phyloP scores from a whole-genome alignment of 2,329 filamentous ascomycete genomes.

The Truncatella angustata region DNA sequence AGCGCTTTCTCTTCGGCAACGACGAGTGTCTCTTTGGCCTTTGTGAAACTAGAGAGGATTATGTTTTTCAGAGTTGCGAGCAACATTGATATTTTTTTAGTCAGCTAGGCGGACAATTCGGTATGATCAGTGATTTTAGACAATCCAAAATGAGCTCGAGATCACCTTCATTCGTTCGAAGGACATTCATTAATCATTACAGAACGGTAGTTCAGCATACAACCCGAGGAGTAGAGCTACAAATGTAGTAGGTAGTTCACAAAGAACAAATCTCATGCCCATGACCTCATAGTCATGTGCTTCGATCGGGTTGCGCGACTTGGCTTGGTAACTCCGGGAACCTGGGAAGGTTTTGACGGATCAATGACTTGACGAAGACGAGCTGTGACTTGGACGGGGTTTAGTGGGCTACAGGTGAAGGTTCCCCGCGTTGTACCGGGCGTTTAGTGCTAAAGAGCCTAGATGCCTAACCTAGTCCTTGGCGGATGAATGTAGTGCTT shows the following conservation, averaged over 20 bases:
- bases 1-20: slow-evolving; percentile 9
- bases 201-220: no score
- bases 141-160: background rate
- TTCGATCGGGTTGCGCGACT: no score
- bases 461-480: no score
- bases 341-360: background rate
- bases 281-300: slow-evolving; percentile 22
- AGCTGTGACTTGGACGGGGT: background rate
- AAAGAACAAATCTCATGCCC: no score
- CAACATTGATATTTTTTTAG: background rate
- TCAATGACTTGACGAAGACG: slow-evolving; percentile 27
- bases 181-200: slow-evolving; percentile 8
- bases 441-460: background rate
- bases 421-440: slow-evolving; percentile 5
- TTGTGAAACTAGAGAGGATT: background rate
- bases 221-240: no score
- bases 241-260: no score
- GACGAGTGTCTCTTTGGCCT: background rate
- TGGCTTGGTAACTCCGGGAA: background rate
- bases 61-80: background rate
- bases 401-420: no score
- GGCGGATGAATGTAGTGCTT: no score
- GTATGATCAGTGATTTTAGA: background rate
- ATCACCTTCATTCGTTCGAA: no score
- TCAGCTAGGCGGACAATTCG: background rate